Conservation (phyloP, 495 filamentous ascomycete species). For the Astrothelium macrocarpum region DNA sequence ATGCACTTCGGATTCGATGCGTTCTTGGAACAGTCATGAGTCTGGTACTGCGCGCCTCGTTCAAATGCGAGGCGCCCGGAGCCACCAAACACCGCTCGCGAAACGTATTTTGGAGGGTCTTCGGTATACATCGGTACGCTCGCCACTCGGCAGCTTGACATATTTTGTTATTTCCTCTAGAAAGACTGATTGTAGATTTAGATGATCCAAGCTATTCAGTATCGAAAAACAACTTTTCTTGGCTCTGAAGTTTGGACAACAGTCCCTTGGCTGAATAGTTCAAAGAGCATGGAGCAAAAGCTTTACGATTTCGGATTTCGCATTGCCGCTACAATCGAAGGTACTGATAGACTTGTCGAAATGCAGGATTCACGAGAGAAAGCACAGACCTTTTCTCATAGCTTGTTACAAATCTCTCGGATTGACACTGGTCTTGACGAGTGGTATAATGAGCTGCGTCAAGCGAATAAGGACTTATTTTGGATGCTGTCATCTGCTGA, state of each 20-base stretch:
- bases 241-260: neutral
- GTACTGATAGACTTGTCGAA: neutral
- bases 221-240: neutral
- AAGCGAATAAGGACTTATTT: neutral
- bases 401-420: neutral
- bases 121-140: neutral
- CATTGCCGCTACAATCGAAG: neutral
- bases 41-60: neutral
- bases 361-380: neutral
- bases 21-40: slow-evolving; percentile 4
- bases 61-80: neutral
- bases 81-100: neutral
- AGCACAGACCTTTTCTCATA: neutral
- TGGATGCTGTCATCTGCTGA: neutral
- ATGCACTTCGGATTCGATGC: neutral
- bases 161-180: neutral
- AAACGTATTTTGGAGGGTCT: neutral
- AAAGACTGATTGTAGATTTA: neutral
- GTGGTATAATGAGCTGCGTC: neutral
- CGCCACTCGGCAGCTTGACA: too few relatives aligned
- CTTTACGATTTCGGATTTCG: neutral
- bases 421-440: neutral
- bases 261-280: neutral
- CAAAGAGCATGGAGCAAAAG: neutral
- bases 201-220: slow-evolving; percentile 4